phyloP scores from a whole-genome alignment of 2,329 filamentous ascomycete species.

The Aureobasidium namibiae region DNA sequence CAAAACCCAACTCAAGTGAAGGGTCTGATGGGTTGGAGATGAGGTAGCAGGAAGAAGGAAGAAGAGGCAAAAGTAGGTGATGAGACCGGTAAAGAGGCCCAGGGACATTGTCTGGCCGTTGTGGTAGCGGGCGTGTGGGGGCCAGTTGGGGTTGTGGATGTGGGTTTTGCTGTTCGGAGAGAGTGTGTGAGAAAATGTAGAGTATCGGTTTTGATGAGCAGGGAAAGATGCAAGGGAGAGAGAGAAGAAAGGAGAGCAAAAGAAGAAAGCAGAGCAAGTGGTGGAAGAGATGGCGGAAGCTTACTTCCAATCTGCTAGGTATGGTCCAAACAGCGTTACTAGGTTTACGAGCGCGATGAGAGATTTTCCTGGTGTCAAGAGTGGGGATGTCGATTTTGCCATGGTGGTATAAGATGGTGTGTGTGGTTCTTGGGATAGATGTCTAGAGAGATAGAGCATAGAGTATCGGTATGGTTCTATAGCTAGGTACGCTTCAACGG shows the following conservation, averaged over 20 bases:
- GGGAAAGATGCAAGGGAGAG: too few relatives aligned
- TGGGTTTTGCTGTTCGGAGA: conserved; percentile 30
- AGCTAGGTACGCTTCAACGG: too few relatives aligned
- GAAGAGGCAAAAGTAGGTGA: neutral
- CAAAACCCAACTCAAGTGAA: neutral
- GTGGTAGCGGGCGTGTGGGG: conserved; percentile 41
- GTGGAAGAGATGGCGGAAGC: neutral
- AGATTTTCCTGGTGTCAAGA: neutral
- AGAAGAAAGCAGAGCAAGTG: neutral
- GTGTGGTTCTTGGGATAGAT: neutral
- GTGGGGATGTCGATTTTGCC: neutral
- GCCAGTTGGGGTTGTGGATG: conserved; percentile 39
- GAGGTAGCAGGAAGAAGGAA: neutral
- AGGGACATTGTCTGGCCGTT: conserved; percentile 42
- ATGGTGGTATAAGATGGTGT: neutral
- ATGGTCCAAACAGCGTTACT: neutral
- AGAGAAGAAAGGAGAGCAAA: too few relatives aligned
- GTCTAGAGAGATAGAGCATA: neutral
- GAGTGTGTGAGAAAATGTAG: too few relatives aligned
- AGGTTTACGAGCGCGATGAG: neutral
- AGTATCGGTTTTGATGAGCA: too few relatives aligned
- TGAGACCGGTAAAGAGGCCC: conserved; percentile 28
- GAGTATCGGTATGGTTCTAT: too few relatives aligned
- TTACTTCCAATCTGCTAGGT: neutral
- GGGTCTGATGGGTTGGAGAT: neutral